Conservation (phyloP, 2,329 filamentous ascomycete genomes). For the Colletotrichum sublineola region DNA sequence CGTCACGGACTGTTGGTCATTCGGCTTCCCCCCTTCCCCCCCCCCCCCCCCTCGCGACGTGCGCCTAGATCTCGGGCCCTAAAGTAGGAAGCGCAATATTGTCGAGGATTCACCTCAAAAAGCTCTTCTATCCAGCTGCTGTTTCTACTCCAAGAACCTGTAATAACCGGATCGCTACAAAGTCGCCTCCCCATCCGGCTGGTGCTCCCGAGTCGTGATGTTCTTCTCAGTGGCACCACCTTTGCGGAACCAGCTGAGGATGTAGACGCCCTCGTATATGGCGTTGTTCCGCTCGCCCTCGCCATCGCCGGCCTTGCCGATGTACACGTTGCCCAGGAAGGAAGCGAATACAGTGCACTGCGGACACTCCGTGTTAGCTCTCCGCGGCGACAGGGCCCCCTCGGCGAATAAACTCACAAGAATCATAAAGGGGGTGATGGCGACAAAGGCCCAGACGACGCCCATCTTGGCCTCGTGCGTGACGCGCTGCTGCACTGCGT, state of each 20-base stretch:
- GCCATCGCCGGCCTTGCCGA: conserved; percentile 46
- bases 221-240: background rate
- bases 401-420: conserved; percentile 48
- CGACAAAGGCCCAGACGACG: conserved; percentile 75
- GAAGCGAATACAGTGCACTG: conserved; percentile 48
- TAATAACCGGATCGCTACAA: background rate
- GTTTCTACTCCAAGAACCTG: background rate
- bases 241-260: conserved; percentile 44
- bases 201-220: conserved; percentile 2
- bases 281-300: conserved; percentile 47
- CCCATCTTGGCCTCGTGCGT: conserved; percentile 64
- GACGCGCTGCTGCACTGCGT: conserved; percentile 53
- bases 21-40: too few relatives aligned
- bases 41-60: background rate
- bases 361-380: background rate
- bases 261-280: conserved; percentile 49
- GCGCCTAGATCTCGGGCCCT: background rate
- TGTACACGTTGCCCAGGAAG: conserved; percentile 52
- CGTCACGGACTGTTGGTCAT: too few relatives aligned
- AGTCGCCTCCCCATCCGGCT: conserved; percentile 6
- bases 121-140: background rate
- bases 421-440: conserved; percentile 70
- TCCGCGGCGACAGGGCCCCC: background rate
- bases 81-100: background rate
- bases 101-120: background rate